phyloP scores from a whole-genome alignment of 2,329 filamentous ascomycete species.

The Lachnellula hyalina region DNA sequence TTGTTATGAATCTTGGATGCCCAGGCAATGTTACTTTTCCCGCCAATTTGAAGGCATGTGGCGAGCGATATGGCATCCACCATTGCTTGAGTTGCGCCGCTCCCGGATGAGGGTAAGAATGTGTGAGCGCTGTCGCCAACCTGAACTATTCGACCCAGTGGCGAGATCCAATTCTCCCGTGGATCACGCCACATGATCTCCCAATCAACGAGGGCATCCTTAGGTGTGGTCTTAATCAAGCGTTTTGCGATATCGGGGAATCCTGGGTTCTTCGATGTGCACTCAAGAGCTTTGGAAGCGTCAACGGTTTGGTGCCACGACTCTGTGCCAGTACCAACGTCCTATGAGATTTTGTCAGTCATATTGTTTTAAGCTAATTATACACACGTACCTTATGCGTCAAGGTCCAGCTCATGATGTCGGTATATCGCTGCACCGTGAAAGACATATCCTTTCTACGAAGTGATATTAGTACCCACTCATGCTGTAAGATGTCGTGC shows the following conservation, averaged over 20 bases:
- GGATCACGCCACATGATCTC: slow-evolving; percentile 22
- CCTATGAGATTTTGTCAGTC: background rate
- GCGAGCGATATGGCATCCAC: slow-evolving; percentile 34
- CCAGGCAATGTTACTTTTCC: background rate
- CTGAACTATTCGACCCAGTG: slow-evolving; percentile 27
- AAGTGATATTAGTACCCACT: background rate
- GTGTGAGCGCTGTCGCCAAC: slow-evolving; percentile 35
- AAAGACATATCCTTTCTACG: background rate
- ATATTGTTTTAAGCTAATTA: background rate
- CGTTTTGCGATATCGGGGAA: background rate
- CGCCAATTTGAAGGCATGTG: slow-evolving; percentile 22
- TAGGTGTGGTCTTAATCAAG: background rate
- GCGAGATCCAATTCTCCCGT: slow-evolving; percentile 26
- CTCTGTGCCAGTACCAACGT: background rate
- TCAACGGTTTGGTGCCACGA: background rate
- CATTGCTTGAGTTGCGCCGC: slow-evolving; percentile 33
- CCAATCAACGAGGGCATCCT: slow-evolving; percentile 14
- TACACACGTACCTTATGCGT: background rate
- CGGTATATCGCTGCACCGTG: background rate
- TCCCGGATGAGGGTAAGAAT: slow-evolving; percentile 32
- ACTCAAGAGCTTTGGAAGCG: background rate
- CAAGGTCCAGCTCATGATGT: background rate
- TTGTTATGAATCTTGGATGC: slow-evolving; percentile 2
- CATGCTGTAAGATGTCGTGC: background rate
- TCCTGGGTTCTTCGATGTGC: background rate